phyloP scores from a whole-genome alignment of 495 filamentous ascomycete species.

The Cercophora scortea region DNA sequence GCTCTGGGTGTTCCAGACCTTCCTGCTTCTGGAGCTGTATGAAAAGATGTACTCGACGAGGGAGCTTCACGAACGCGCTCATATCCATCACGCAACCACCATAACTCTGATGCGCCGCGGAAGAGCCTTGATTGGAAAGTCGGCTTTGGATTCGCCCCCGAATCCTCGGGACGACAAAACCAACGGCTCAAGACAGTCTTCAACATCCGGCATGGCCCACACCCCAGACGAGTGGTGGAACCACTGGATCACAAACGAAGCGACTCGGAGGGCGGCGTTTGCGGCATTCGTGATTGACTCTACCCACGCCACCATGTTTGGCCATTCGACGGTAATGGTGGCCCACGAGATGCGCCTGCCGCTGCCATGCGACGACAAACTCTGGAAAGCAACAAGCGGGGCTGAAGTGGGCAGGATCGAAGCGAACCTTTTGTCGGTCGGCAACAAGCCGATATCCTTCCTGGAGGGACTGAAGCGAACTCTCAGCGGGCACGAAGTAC shows the following conservation, averaged over 20 bases:
- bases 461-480: constrained; percentile 88
- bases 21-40: constrained; percentile 84
- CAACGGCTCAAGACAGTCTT: constrained; percentile 52
- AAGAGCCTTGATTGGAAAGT: constrained; percentile 84
- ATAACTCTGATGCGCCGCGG: constrained; percentile 92
- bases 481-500: constrained; percentile 75
- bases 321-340: constrained; percentile 94
- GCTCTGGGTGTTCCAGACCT: constrained; percentile 94
- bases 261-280: constrained; percentile 84
- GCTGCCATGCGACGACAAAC: constrained; percentile 84
- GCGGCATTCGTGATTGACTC: constrained; percentile 94
- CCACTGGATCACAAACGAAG: constrained; percentile 92
- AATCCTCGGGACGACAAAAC: constrained; percentile 59
- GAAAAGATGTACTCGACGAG: constrained; percentile 96
- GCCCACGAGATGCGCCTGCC: constrained; percentile 92
- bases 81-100: constrained; percentile 95
- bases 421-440: constrained; percentile 69
- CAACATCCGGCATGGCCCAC: constrained; percentile 48
- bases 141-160: constrained; percentile 81
- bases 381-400: constrained; percentile 89
- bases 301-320: constrained; percentile 96
- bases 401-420: constrained; percentile 85
- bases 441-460: constrained; percentile 80
- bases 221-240: constrained; percentile 90
- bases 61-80: constrained; percentile 86